Evolutionary conservation across 257 asterid species (phyloP).

Genomic region (Coffea canephora): DNA sequence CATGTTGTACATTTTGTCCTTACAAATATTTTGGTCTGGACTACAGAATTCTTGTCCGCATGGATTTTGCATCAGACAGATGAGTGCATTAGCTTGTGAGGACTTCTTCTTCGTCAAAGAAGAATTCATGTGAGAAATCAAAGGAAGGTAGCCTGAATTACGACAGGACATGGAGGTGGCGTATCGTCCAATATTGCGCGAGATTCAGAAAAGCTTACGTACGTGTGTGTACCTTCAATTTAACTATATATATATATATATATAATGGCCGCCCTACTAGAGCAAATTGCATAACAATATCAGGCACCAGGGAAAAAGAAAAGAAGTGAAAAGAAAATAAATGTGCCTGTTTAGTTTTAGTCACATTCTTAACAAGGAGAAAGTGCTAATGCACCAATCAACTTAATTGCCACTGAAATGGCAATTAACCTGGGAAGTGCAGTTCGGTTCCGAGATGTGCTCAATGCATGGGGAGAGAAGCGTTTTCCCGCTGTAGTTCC

Average conservation of each 20-base stretch:
- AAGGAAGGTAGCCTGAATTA: slow-evolving; percentile 60
- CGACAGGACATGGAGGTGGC: slow-evolving; percentile 92
- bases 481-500: too few species aligned
- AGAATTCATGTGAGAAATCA: not conserved
- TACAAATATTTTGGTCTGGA: too few species aligned
- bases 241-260: too few species aligned
- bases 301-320: not conserved
- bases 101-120: not conserved
- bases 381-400: too few species aligned
- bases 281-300: slow-evolving; percentile 3
- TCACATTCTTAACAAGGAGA: not conserved
- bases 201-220: slow-evolving; percentile 47
- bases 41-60: not conserved
- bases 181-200: slow-evolving; percentile 60
- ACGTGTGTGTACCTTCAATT: slow-evolving; percentile 54
- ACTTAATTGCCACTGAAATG: too few species aligned
- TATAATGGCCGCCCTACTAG: not conserved
- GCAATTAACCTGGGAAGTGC: too few species aligned
- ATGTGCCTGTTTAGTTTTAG: too few species aligned
- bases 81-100: too few species aligned
- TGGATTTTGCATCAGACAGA: not conserved
- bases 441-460: too few species aligned
- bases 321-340: not conserved
- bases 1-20: not conserved
- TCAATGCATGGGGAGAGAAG: too few species aligned